A percentile compares a stretch with the other conserved stretches of the same genome.
phyloP scores from a whole-genome alignment of 2,329 filamentous ascomycete species.

The Aureobasidium sp. region DNA sequence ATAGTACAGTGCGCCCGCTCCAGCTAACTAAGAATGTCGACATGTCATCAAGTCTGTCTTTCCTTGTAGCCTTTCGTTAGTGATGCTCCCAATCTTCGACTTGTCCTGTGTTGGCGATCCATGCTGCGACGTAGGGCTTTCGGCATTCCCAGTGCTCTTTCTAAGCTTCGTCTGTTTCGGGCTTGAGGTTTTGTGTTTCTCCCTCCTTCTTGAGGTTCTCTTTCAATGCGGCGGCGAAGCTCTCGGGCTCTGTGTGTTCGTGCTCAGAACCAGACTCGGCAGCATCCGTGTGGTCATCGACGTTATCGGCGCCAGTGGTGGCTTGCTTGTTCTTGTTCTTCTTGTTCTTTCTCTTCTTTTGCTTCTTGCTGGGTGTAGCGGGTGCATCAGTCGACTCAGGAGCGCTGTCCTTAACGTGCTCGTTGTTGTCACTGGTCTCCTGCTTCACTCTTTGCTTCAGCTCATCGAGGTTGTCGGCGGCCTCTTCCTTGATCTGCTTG shows the following conservation, averaged over 20 bases:
- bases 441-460: conserved; percentile 10
- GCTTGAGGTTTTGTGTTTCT: conserved; percentile 12
- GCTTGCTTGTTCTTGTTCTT: conserved; percentile 22
- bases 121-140: neutral
- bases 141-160: conserved; percentile 4
- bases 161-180: conserved; percentile 9
- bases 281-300: conserved; percentile 6
- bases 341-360: conserved; percentile 16
- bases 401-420: conserved; percentile 10
- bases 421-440: neutral
- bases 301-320: neutral
- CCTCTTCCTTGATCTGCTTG: conserved; percentile 10
- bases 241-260: neutral
- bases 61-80: neutral
- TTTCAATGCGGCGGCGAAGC: conserved; percentile 11
- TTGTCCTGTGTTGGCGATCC: neutral
- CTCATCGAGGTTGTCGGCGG: neutral
- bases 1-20: neutral
- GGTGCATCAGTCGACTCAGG: neutral
- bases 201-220: conserved; percentile 10
- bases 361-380: conserved; percentile 12
- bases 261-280: conserved; percentile 3
- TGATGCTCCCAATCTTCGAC: neutral
- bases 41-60: neutral
- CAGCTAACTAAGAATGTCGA: neutral